Evolutionary conservation across 345 rosid species (phyloP).

Genomic region (Euphorbia tirucalli): DNA sequence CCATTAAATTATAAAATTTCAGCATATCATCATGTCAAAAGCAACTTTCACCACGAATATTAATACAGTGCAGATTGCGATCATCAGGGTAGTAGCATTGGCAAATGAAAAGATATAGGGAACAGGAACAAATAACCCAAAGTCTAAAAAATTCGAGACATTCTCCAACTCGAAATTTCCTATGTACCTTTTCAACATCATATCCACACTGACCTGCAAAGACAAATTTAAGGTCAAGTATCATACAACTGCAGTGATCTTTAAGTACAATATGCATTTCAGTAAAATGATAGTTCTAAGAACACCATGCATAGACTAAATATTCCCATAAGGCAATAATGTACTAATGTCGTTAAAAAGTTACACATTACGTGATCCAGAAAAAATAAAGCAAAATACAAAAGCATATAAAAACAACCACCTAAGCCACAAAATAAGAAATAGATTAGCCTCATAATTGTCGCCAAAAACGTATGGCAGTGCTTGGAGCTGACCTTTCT

Average conservation of each 20-base stretch:
- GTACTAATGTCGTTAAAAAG: not conserved
- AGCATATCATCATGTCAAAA: not conserved
- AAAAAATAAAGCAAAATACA: not conserved
- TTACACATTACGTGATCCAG: not conserved
- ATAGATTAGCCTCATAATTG: not conserved
- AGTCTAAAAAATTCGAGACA: not conserved
- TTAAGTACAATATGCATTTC: not conserved
- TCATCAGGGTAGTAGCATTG: not conserved
- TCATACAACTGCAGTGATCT: constrained; percentile 8
- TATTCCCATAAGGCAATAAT: not conserved
- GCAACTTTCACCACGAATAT: not conserved
- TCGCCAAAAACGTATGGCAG: not conserved
- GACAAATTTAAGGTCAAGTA: constrained; percentile 15
- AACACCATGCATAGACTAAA: not conserved
- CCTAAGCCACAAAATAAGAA: not conserved
- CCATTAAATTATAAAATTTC: not conserved
- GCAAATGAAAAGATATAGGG: not conserved
- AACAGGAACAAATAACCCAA: not conserved
- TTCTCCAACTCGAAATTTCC: constrained; percentile 14
- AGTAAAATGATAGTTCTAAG: not conserved
- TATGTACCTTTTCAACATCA: constrained; percentile 66
- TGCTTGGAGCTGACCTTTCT: not conserved
- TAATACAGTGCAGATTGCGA: not conserved
- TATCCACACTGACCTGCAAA: constrained; percentile 83
- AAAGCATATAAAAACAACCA: not conserved